Evolutionary conservation across 1,284 basidiomycete species (phyloP), one percentile per base, ranked within the genome.

Genomic region (Trichosporon ovoides): DNA sequence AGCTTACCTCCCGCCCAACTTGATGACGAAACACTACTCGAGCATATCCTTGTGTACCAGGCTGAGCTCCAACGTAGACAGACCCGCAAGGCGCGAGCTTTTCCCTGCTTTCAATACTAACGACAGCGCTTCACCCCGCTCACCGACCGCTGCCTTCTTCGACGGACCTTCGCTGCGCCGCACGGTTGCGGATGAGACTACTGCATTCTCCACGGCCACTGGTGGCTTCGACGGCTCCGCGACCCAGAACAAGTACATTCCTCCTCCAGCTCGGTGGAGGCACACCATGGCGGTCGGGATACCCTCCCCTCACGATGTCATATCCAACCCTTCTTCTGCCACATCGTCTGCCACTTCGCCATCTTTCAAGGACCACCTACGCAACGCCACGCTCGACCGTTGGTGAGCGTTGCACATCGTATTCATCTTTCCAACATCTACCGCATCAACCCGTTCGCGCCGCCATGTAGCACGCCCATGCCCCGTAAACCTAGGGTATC

Each of bases 1-100:
- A 20, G 3, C 12, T 22, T 36, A 22, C 24, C 35, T 20, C 35
- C 16, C 20, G 28, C 51, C 6, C 51, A 28, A 7, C 34, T 52
- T 36, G 51, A 52, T 36, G 37, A 52, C 37, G 51, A 52, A 7
- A 38, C 51, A 16, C 51, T 52, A 18, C 35, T 38, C 22, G 20
- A 52, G 24, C 51, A 38, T 22, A 38, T 52, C 16, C 36, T 37
- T 3, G 13, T 38, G 24, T 52, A 36, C 24, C 34, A 38, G 37
- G 36, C 51, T 7, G 51, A 52, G 22, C 51, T 52, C 18, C 35
- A 28, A 13, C 51, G 51, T 36, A 35, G 51, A 16, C 51, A 38
- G 13, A 51, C 33, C 10, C 33, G 33, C 34, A 51, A 36, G 13
- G 33, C 33, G 49, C 35, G 20, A 6, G 48, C 22, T 11, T 2